A percentile compares a stretch with the other conserved stretches of the same genome.
These are phyloP conservation scores for Cordia subcordata DNA, from an alignment of 257 asterid genomes.

Conservation along the genomic window DNA sequence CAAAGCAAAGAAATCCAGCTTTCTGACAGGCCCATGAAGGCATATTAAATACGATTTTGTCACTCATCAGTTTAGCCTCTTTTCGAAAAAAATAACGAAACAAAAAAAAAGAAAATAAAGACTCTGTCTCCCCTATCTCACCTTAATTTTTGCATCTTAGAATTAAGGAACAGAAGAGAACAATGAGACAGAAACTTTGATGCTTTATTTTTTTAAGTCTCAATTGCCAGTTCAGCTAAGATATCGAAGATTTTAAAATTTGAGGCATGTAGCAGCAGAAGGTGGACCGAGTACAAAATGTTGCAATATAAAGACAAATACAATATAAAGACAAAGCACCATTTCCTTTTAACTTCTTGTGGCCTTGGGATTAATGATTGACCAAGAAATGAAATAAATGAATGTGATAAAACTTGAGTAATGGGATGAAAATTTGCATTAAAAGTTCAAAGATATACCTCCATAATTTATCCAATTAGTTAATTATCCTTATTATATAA, in stretches of 20 bases:
- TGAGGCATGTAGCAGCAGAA: not conserved
- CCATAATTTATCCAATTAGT: too few species aligned
- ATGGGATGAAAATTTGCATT: too few species aligned
- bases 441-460: too few species aligned
- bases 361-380: not conserved
- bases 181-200: slow-evolving; percentile 17
- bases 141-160: slow-evolving; percentile 36
- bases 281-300: not conserved
- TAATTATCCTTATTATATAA: too few species aligned
- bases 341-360: not conserved
- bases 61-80: too few species aligned
- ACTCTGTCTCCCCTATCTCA: not conserved
- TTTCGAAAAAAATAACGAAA: too few species aligned
- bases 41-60: slow-evolving; percentile 25
- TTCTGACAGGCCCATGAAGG: slow-evolving; percentile 24
- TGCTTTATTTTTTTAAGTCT: slow-evolving; percentile 18
- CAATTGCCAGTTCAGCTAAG: slow-evolving; percentile 37
- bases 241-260: slow-evolving; percentile 12
- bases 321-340: slow-evolving; percentile 1
- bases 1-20: slow-evolving; percentile 29
- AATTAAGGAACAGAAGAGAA: slow-evolving; percentile 10
- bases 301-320: slow-evolving; percentile 1
- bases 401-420: not conserved
- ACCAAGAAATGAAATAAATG: not conserved
- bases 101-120: too few species aligned